Evolutionary conservation across 1,284 basidiomycete genomes (phyloP).

Genomic region (Hypsizygus ulmarius): DNA sequence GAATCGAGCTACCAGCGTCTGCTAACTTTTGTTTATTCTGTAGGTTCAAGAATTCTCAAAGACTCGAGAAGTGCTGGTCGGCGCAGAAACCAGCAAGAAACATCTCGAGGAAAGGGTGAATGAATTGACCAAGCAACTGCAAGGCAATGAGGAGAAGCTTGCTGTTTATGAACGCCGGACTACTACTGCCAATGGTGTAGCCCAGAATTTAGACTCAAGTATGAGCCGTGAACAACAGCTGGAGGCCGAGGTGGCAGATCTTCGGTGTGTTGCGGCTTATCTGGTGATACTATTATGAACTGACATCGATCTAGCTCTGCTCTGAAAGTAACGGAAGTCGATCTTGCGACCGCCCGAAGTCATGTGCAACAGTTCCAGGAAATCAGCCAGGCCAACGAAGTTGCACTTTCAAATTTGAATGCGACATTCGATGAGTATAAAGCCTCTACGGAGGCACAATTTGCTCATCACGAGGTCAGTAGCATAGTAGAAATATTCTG

Average conservation of each 20-base stretch:
- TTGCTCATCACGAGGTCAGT: conserved; percentile 65
- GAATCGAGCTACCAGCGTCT: background rate
- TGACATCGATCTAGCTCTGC: conserved; percentile 48
- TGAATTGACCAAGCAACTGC: conserved; percentile 68
- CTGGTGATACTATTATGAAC: background rate
- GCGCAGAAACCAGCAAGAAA: conserved; percentile 77
- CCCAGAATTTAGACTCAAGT: conserved; percentile 39
- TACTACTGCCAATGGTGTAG: conserved; percentile 30
- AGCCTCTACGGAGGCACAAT: conserved; percentile 60
- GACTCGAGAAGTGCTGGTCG: conserved; percentile 71
- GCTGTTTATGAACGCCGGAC: conserved; percentile 81
- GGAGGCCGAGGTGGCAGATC: conserved; percentile 81
- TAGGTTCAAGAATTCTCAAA: conserved; percentile 66
- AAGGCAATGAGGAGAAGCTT: conserved; percentile 80
- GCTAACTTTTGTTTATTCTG: conserved; percentile 1
- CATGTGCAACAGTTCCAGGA: conserved; percentile 84
- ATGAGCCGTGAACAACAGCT: conserved; percentile 74
- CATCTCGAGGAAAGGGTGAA: conserved; percentile 79
- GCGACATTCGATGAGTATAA: conserved; percentile 79
- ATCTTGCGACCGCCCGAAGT: conserved; percentile 63
- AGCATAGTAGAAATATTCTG: background rate
- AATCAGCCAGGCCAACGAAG: conserved; percentile 80
- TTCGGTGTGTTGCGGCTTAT: conserved; percentile 51
- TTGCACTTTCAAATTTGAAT: conserved; percentile 68
- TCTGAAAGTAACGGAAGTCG: conserved; percentile 73